Base-by-base conservation (phyloP, 2,329 filamentous ascomycete species). In the Penicillium sp. region DNA sequence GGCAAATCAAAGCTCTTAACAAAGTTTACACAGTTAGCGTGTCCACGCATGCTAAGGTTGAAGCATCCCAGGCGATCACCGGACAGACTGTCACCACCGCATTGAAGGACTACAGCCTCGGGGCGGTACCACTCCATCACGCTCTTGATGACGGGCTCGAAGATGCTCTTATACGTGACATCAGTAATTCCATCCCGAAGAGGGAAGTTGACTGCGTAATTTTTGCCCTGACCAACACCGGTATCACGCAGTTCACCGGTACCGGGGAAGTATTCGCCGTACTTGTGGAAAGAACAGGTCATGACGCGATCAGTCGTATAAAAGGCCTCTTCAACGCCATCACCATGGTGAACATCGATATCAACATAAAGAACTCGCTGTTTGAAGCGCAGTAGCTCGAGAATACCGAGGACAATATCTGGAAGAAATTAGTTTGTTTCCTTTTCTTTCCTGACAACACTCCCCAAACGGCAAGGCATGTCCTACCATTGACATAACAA, bases 401-500 rank as follows among this genome's bases (percentile, higher is more conserved):
- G 79, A 61, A 87, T 87, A 41, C 83, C 84, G 34, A 87, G 79
- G 16, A 87, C 84, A 62, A 87, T 87, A 64, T 87, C 84, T 84
- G 61, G 18, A 32, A 10, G 42, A 19, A 13, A 53, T 68, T 53
- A 69, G 58, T 52, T 46, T 13, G 30, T 4, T n/a, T 40, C 4
- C 1, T 18, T 29, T 23, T 23, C 23, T 5, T 23, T 23, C 23
- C 23, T 5, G 23, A 23, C 23, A 23, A 23, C 23, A 23, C 5
- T 18, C 26, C 27, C 26, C 8, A 34, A 34, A 43, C 32, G 32
- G 43, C 2, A 2, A 23, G 34, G 8, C 8, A 40, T 9, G n/a
- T 47, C 64, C 56, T 67, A 76, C 73, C 93, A 73, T 99, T 99
- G 77, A 97, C 93, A 74, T 99, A 99, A 76, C 94, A 99, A 73